Conservation (phyloP, 2,329 filamentous ascomycete species). For the Shiraia bambusicola region DNA sequence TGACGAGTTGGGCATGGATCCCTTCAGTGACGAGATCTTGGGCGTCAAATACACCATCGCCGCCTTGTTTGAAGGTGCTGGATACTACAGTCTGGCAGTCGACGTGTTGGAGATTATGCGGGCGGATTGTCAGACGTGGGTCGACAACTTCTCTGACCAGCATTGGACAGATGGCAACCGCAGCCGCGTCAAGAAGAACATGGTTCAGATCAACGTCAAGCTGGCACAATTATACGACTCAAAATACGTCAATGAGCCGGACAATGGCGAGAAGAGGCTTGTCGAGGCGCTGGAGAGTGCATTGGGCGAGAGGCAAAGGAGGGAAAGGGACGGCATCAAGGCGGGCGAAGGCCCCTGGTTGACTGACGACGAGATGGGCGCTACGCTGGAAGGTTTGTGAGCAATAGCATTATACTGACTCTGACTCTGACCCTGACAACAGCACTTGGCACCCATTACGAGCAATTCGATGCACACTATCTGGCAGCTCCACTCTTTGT, state of each 20-base stretch:
- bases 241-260: conserved; percentile 71
- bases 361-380: conserved; percentile 70
- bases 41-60: conserved; percentile 84
- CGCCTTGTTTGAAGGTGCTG: conserved; percentile 74
- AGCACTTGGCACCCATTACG: conserved; percentile 77
- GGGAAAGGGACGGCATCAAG: conserved; percentile 67
- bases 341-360: conserved; percentile 72
- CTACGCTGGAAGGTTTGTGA: conserved; percentile 63
- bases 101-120: conserved; percentile 77
- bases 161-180: conserved; percentile 51
- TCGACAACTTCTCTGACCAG: conserved; percentile 48
- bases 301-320: conserved; percentile 70
- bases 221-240: conserved; percentile 80
- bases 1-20: conserved; percentile 74
- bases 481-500: conserved; percentile 84
- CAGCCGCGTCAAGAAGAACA: conserved; percentile 70
- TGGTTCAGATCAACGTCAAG: conserved; percentile 77
- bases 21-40: conserved; percentile 86
- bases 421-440: conserved; percentile 17
- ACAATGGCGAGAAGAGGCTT: conserved; percentile 73
- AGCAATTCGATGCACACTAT: conserved; percentile 71
- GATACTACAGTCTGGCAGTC: conserved; percentile 68
- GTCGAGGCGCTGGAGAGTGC: conserved; percentile 80
- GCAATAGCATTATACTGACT: too few species aligned
- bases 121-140: conserved; percentile 61